Evolutionary conservation across 148 eudicot species (phyloP).

Genomic region (Cornus florida): DNA sequence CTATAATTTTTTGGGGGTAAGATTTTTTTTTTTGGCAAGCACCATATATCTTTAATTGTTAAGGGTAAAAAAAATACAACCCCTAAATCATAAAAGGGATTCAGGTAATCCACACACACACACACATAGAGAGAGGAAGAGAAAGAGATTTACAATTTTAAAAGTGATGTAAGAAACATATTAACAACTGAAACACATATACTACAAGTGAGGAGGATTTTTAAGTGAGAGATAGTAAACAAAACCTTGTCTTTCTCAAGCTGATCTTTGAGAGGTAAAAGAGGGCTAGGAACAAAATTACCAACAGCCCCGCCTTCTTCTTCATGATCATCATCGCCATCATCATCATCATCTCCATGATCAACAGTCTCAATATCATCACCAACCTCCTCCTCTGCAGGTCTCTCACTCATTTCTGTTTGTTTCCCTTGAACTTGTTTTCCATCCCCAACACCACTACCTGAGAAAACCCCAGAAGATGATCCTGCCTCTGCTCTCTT

Average conservation of each 20-base stretch:
- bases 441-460: slow-evolving; percentile 4
- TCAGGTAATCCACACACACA: not conserved
- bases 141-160: not conserved
- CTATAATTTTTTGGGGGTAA: no score
- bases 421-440: not conserved
- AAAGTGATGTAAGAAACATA: not conserved
- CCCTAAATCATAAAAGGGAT: not conserved
- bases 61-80: not conserved
- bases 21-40: no score
- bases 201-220: not conserved
- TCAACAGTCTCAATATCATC: not conserved
- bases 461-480: slow-evolving; percentile 29
- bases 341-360: slow-evolving; percentile 7
- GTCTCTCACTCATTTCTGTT: slow-evolving; percentile 5
- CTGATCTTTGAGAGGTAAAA: slow-evolving; percentile 61
- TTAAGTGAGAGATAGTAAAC: not conserved
- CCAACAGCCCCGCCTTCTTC: slow-evolving; percentile 23
- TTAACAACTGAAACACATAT: not conserved
- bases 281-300: slow-evolving; percentile 60
- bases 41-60: not conserved
- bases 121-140: not conserved
- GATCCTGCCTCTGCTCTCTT: slow-evolving; percentile 32
- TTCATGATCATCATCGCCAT: slow-evolving; percentile 8
- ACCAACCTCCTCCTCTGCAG: not conserved
- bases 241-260: slow-evolving; percentile 69